Conservation (phyloP, 257 asterid species). For the Fraxinus excelsior region DNA sequence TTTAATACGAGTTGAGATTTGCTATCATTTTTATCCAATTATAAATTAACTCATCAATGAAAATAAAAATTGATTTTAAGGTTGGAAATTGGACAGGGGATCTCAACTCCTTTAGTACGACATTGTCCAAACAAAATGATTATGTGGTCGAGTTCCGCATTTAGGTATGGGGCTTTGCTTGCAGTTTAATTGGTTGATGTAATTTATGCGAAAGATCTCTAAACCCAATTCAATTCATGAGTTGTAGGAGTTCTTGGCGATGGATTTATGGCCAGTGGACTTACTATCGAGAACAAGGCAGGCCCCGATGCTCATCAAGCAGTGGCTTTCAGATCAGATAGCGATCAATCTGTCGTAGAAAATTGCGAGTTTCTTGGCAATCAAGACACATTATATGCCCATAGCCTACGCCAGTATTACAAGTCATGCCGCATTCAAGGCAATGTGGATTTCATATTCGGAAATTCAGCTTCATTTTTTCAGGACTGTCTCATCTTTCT, state of each 20-base stretch:
- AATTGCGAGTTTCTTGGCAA: constrained; percentile 56
- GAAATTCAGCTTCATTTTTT: constrained; percentile 52
- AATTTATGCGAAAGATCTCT: not conserved
- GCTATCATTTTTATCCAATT: too few relatives aligned
- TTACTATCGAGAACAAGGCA: constrained; percentile 52
- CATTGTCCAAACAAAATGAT: not conserved
- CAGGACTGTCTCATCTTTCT: constrained; percentile 43
- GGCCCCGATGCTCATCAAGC: constrained; percentile 55
- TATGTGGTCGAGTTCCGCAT: not conserved
- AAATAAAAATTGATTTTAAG: too few relatives aligned
- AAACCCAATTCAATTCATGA: not conserved
- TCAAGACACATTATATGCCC: constrained; percentile 60
- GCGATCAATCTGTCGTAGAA: constrained; percentile 46
- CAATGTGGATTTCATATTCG: constrained; percentile 60
- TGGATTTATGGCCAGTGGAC: constrained; percentile 54
- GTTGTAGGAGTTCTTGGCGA: constrained; percentile 51
- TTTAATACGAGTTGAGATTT: too few relatives aligned
- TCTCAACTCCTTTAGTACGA: too few relatives aligned
- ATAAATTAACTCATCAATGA: too few relatives aligned
- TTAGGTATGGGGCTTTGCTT: not conserved
- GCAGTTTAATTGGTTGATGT: not conserved
- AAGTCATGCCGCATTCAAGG: constrained; percentile 53
- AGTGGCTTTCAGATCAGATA: constrained; percentile 57
- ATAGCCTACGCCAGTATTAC: constrained; percentile 58
- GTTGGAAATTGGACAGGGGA: too few relatives aligned